Evolutionary conservation across 192 early-diverging fungal species (phyloP).

Genomic region (Powellomyces hirtus): DNA sequence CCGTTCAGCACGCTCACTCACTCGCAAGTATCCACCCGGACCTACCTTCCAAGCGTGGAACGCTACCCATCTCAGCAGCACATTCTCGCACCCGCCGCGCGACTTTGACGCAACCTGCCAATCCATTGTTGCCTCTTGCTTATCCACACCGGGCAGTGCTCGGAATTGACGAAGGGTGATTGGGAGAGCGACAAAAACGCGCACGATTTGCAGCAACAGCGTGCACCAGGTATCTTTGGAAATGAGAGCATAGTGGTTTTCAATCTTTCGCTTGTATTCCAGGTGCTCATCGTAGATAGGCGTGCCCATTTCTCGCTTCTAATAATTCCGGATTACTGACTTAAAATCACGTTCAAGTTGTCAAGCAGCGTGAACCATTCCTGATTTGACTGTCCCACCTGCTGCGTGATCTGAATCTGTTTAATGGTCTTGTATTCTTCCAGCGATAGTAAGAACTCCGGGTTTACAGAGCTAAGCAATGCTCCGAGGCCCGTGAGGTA

Average conservation of each 20-base stretch:
- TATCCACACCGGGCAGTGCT: slow-evolving; percentile 30
- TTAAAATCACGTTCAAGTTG: no score
- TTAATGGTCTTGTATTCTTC: slow-evolving; percentile 33
- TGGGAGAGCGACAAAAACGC: slow-evolving; percentile 31
- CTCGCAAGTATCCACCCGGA: background rate
- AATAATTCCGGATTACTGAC: no score
- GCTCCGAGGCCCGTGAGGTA: slow-evolving; percentile 36
- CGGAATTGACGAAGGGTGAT: slow-evolving; percentile 35
- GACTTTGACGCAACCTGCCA: slow-evolving; percentile 34
- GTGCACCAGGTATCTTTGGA: slow-evolving; percentile 52
- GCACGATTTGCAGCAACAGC: slow-evolving; percentile 45
- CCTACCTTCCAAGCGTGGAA: slow-evolving; percentile 47
- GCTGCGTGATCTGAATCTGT: background rate
- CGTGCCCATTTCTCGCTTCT: slow-evolving; percentile 25
- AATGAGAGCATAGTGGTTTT: slow-evolving; percentile 32
- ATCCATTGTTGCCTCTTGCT: slow-evolving; percentile 32
- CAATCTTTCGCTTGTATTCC: slow-evolving; percentile 26
- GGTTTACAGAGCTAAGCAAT: slow-evolving; percentile 41
- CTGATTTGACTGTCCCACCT: no score
- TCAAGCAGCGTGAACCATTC: no score
- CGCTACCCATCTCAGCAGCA: slow-evolving; percentile 44
- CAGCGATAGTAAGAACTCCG: slow-evolving; percentile 44
- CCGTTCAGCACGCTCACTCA: no score
- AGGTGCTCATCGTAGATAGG: slow-evolving; percentile 39
- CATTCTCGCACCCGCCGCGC: slow-evolving; percentile 31